Conservation (phyloP, 495 filamentous ascomycete genomes). For the Aspergillus campestris region DNA sequence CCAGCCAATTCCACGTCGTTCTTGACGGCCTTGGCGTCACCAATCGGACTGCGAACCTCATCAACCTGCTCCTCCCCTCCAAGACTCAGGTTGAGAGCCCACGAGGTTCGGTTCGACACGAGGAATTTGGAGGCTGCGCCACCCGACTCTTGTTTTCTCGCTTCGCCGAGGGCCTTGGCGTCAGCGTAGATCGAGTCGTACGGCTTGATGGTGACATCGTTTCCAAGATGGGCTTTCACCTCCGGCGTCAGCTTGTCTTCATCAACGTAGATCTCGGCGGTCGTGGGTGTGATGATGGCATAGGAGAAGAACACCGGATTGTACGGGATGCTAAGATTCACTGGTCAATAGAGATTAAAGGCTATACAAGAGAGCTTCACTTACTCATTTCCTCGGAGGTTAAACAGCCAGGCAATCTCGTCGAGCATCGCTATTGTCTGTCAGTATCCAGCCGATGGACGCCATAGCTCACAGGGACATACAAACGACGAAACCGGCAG, state of each 20-base stretch:
- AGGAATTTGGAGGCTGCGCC: constrained; percentile 56
- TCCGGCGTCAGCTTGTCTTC: constrained; percentile 64
- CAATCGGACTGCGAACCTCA: constrained; percentile 77
- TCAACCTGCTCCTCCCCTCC: constrained; percentile 86
- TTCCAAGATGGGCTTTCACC: constrained; percentile 59
- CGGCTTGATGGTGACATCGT: constrained; percentile 68
- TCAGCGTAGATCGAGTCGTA: constrained; percentile 82
- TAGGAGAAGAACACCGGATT: constrained; percentile 99
- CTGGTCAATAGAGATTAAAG: background rate
- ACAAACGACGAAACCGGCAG: constrained; percentile 81
- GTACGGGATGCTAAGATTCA: constrained; percentile 69
- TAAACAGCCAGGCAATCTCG: constrained; percentile 97
- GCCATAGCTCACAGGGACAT: constrained; percentile 1
- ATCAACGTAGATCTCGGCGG: constrained; percentile 80
- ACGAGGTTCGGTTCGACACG: constrained; percentile 83
- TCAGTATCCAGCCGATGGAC: constrained; percentile 11
- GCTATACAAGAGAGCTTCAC: constrained; percentile 6
- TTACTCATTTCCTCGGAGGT: constrained; percentile 86
- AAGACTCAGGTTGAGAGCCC: constrained; percentile 81
- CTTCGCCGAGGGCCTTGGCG: constrained; percentile 48
- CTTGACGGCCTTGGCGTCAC: constrained; percentile 96
- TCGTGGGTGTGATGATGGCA: constrained; percentile 73
- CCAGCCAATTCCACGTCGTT: constrained; percentile 86
- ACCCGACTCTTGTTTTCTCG: constrained; percentile 28
- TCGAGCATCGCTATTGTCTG: constrained; percentile 65